These are phyloP conservation scores for Nadsonia starkeyi-henricii DNA, from an alignment of 1,139 yeast genomes.

Conservation along the genomic window DNA sequence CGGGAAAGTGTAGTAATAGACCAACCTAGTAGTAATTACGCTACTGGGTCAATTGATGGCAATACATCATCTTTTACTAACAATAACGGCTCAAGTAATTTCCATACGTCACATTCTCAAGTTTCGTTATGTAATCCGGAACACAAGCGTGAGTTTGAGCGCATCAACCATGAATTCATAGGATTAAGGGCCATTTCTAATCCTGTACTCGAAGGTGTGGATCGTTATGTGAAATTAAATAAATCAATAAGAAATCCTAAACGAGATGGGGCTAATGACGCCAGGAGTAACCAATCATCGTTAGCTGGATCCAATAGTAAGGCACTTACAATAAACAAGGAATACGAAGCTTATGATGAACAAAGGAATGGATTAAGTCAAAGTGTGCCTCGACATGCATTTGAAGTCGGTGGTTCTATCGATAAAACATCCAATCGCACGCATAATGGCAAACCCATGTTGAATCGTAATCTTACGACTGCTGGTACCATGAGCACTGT, in stretches of 20 bases:
- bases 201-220: not conserved
- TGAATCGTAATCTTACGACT: not conserved
- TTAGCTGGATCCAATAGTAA: not conserved
- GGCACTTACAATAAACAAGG: not conserved
- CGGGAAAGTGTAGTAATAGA: not conserved
- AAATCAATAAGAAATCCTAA: not conserved
- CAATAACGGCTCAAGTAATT: not conserved
- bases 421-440: no score
- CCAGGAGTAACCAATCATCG: no score
- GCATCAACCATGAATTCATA: not conserved
- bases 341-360: not conserved
- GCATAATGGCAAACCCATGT: no score
- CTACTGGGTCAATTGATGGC: not conserved
- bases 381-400: not conserved
- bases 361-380: not conserved
- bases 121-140: not conserved
- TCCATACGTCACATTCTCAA: not conserved
- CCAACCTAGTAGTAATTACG: not conserved
- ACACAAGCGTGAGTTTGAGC: not conserved
- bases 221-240: not conserved
- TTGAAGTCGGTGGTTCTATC: no score
- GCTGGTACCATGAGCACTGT: not conserved
- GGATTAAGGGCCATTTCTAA: not conserved
- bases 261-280: not conserved
- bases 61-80: not conserved